Base-by-base conservation (phyloP, 192 early-diverging fungal genomes). In the Pilaira anomala region DNA sequence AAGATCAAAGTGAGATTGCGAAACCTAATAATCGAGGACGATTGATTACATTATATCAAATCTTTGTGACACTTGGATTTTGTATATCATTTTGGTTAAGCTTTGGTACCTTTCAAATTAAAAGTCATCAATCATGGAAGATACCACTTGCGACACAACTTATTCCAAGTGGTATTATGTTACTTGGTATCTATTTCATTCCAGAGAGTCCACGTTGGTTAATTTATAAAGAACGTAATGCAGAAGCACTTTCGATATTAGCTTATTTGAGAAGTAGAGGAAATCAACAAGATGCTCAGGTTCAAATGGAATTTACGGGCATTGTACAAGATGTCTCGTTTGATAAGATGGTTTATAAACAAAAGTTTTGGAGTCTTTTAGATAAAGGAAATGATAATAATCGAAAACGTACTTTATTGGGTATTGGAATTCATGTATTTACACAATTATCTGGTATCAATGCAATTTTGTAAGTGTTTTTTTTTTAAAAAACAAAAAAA, bases 21-120 rank as follows among this genome's bases (percentile, higher is more conserved):
- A 52, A 25, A 30, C 42, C 60, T 41, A 63, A 79, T 11, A 90
- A 93, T 69, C 89, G 93, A 63, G 93, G 93, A 22, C 83, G 88
- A 13, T 80, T 95, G 7, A 85, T 92, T 48, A 81, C 88, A 9
- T 77, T 95, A 25, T 88, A 94, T 69, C 95, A 97, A 72, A 83
- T 92, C 72, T 88, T 90, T 58, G 91, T 94, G 64, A 96, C 93
- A 51, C 83, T 93, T 77, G 95, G 88, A 16, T 83, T 86, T 51
- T 69, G 74, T 48, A 72, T 88, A 26, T 78, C 51, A 4, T 69
- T 56, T 40, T 62, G 67, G 67, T 22, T 63, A 40, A 16, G 18
- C 9, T 69, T 53, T 56, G 67, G 42, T 57, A 56, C 60, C 24
- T 66, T n/a, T 36, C 22, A 48, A 18, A 19, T 25, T 22, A 1